Conservation (phyloP, 2,329 filamentous ascomycete genomes). For the Hypocrella siamensis region DNA sequence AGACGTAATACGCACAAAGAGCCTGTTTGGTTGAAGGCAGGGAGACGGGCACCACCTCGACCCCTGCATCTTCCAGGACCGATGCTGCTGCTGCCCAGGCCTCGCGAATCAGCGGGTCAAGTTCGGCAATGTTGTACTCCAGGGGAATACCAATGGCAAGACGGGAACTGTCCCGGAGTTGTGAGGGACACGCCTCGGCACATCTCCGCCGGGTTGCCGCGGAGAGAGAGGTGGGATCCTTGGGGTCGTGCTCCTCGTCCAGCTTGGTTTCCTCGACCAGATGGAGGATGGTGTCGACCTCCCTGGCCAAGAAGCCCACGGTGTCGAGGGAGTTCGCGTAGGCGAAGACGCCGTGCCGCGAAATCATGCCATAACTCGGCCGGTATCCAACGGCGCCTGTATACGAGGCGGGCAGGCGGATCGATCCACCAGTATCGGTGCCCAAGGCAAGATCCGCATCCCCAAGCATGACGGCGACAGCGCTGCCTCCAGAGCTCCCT, state of each 20-base stretch:
- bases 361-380: slow-evolving; percentile 78
- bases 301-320: slow-evolving; percentile 56
- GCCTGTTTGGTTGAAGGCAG: slow-evolving; percentile 74
- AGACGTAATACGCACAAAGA: slow-evolving; percentile 84
- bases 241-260: slow-evolving; percentile 41
- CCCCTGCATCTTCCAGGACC: slow-evolving; percentile 46
- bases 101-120: slow-evolving; percentile 51
- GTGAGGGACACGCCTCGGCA: slow-evolving; percentile 11
- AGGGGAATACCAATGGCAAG: slow-evolving; percentile 41
- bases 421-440: slow-evolving; percentile 85
- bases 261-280: slow-evolving; percentile 34
- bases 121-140: slow-evolving; percentile 81
- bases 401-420: slow-evolving; percentile 77
- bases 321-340: slow-evolving; percentile 92
- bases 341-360: slow-evolving; percentile 71
- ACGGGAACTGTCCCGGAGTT: slow-evolving; percentile 11
- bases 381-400: slow-evolving; percentile 76
- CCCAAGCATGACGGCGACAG: slow-evolving; percentile 58
- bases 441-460: slow-evolving; percentile 54
- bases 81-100: slow-evolving; percentile 53
- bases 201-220: slow-evolving; percentile 35
- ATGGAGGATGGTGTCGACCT: slow-evolving; percentile 32
- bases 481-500: slow-evolving; percentile 88
- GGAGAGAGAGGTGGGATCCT: slow-evolving; percentile 62
- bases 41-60: slow-evolving; percentile 58